These are phyloP conservation scores for Phytophthora hybrid DNA, from an alignment of 352 stramenopile genomes.

Conservation along the genomic window DNA sequence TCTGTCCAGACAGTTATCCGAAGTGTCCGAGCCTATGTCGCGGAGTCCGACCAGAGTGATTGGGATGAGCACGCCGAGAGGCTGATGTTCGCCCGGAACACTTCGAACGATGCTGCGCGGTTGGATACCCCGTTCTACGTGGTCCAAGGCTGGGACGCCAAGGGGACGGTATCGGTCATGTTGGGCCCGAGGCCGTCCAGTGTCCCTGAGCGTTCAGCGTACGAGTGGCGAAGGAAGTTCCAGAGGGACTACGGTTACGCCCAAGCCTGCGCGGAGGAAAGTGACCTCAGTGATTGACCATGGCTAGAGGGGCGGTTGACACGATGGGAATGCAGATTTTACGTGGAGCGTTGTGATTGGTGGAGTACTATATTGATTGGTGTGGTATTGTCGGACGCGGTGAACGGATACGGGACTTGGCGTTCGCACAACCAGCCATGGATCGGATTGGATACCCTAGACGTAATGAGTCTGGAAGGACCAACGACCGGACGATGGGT, in stretches of 20 bases:
- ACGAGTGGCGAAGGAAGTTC: conserved; percentile 10
- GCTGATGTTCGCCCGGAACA: conserved; percentile 35
- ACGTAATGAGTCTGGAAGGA: too few species aligned
- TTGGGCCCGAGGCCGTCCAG: neutral
- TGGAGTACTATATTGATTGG: too few species aligned
- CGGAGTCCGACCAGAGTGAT: conserved; percentile 34
- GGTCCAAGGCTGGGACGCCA: conserved; percentile 26
- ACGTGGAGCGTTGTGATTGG: too few species aligned
- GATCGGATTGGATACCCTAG: too few species aligned
- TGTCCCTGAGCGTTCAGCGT: neutral
- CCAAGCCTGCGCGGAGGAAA: conserved; percentile 1
- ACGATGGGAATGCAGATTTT: too few species aligned
- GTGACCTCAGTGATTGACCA: too few species aligned
- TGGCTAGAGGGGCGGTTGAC: too few species aligned
- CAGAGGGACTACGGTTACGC: conserved; percentile 9
- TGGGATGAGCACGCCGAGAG: conserved; percentile 39
- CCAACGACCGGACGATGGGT: too few species aligned
- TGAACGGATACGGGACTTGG: too few species aligned
- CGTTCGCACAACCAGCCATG: too few species aligned
- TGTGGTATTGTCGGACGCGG: too few species aligned
- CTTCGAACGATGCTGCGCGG: conserved; percentile 16
- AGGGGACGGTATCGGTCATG: conserved; percentile 2
- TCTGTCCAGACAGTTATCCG: conserved; percentile 40
- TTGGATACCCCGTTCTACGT: conserved; percentile 27
- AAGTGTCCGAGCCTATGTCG: conserved; percentile 21